phyloP scores from a whole-genome alignment of 1,284 basidiomycete species.

The Taiwanofungus camphoratus region DNA sequence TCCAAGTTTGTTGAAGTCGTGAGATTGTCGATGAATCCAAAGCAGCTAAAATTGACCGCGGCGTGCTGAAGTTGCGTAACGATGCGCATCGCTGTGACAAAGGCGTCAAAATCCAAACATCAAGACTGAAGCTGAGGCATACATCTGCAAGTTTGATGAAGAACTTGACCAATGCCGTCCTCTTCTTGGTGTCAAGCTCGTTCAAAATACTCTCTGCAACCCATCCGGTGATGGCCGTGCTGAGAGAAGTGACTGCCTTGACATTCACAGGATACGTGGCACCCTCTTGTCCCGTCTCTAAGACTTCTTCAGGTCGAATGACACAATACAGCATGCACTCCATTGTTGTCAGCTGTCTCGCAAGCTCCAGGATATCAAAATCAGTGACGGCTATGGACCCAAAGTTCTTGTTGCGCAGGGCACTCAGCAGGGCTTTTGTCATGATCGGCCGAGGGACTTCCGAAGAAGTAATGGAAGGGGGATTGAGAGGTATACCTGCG shows the following conservation, averaged over 20 bases:
- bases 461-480: conserved; percentile 45
- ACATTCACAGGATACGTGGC: conserved; percentile 62
- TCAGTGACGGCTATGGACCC: conserved; percentile 72
- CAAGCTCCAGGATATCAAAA: conserved; percentile 89
- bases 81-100: conserved; percentile 75
- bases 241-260: conserved; percentile 82
- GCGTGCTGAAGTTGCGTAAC: conserved; percentile 89
- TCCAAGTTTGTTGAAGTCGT: conserved; percentile 88
- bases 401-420: conserved; percentile 57
- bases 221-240: conserved; percentile 93
- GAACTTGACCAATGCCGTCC: conserved; percentile 84
- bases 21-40: conserved; percentile 93
- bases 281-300: conserved; percentile 75
- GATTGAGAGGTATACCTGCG: conserved; percentile 64
- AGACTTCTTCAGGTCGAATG: conserved; percentile 84
- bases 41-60: conserved; percentile 89
- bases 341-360: conserved; percentile 93
- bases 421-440: conserved; percentile 71
- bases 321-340: conserved; percentile 84
- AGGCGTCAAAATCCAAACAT: conserved; percentile 22
- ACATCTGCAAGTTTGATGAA: conserved; percentile 96
- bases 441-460: conserved; percentile 80
- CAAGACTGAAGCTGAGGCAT: conserved; percentile 30
- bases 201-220: conserved; percentile 90
- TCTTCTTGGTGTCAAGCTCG: conserved; percentile 86